phyloP scores from a whole-genome alignment of 179 eudicot species.

The Amaranthus tricolor region DNA sequence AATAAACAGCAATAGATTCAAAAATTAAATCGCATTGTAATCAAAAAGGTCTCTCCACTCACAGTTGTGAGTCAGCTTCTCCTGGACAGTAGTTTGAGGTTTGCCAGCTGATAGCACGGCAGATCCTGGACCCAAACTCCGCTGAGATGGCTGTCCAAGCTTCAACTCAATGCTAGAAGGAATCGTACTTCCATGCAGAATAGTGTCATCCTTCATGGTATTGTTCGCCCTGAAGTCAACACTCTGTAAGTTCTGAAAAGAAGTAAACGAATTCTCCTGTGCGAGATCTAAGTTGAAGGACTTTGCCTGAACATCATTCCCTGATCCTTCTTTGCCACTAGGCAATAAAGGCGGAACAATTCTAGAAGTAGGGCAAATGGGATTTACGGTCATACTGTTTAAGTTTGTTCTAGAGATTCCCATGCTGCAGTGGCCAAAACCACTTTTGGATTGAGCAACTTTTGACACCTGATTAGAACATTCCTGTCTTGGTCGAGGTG shows the following conservation, averaged over 20 bases:
- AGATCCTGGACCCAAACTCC: conserved; percentile 35
- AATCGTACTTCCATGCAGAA: conserved; percentile 28
- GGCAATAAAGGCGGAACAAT: conserved; percentile 29
- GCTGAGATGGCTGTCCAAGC: conserved; percentile 72
- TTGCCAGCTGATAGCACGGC: conserved; percentile 23
- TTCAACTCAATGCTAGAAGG: conserved; percentile 57
- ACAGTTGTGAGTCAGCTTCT: conserved; percentile 42
- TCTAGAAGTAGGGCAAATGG: conserved; percentile 20
- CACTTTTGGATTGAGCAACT: conserved; percentile 25
- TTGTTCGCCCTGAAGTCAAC: conserved; percentile 20
- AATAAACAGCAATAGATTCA: conserved; percentile 3
- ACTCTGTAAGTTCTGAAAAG: conserved; percentile 30
- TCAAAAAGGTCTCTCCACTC: conserved; percentile 22
- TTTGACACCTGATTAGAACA: conserved; percentile 24
- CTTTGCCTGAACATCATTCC: conserved; percentile 26
- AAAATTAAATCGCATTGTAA: neutral
- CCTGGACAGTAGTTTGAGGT: conserved; percentile 30
- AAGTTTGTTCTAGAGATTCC: conserved; percentile 27
- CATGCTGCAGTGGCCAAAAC: conserved; percentile 25
- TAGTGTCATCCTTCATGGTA: conserved; percentile 31
- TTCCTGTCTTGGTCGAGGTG: conserved; percentile 23
- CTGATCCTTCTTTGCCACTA: conserved; percentile 24
- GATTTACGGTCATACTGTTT: conserved; percentile 30
- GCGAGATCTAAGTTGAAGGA: conserved; percentile 20
- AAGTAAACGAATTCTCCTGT: conserved; percentile 29